A percentile compares a stretch with the other conserved stretches of the same genome.
Conservation (phyloP, 1,284 basidiomycete species). For the Melampsora americana region DNA sequence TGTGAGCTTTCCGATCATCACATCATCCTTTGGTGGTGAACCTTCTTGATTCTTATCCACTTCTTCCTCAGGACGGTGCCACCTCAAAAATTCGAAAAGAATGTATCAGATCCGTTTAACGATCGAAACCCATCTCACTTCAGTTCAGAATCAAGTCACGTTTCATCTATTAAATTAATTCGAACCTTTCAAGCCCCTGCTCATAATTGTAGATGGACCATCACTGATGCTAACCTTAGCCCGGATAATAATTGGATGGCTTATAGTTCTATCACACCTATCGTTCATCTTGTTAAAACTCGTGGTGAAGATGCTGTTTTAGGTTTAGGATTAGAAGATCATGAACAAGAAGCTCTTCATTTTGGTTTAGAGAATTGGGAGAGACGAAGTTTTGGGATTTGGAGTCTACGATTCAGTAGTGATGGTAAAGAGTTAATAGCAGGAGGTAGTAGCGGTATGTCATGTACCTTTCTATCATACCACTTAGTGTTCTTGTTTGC, state of each 20-base stretch:
- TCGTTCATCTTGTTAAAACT: constrained; percentile 63
- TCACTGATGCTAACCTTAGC: constrained; percentile 89
- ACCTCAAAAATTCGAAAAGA: neutral
- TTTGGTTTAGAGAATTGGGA: neutral
- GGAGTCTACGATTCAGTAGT: constrained; percentile 90
- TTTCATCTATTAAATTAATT: constrained; percentile 28
- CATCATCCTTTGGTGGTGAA: neutral
- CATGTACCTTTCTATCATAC: constrained; percentile 62
- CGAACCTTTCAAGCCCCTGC: constrained; percentile 63
- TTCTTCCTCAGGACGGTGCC: constrained; percentile 9
- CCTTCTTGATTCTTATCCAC: neutral
- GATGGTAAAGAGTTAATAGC: constrained; percentile 84
- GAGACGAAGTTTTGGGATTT: constrained; percentile 60
- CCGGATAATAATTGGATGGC: constrained; percentile 90
- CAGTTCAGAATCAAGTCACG: constrained; percentile 2
- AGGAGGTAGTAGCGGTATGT: constrained; percentile 55
- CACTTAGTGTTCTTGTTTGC: constrained; percentile 63
- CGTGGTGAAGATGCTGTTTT: constrained; percentile 40
- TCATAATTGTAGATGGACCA: constrained; percentile 67
- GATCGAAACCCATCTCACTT: neutral
- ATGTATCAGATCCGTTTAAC: neutral
- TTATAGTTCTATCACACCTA: constrained; percentile 60
- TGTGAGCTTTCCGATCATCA: neutral
- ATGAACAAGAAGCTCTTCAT: constrained; percentile 35
- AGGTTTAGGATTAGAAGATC: constrained; percentile 44